Conservation (phyloP, 768 basidiomycete genomes). For the Candolleomyces aberdarensis region DNA sequence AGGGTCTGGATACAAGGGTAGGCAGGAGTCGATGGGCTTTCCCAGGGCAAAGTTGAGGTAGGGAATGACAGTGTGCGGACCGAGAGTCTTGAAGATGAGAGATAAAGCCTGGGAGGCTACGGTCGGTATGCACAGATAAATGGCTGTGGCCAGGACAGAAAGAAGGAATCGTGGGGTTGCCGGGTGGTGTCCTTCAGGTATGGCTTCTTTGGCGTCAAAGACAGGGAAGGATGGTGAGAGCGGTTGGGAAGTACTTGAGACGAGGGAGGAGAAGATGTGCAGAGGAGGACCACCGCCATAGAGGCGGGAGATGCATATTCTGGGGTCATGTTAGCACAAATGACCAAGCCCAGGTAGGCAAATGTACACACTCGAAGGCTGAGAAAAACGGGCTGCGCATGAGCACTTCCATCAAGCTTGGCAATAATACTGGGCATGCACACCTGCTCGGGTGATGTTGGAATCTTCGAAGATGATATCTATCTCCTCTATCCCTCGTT, state of each 20-base stretch:
- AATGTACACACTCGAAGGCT: slow-evolving; percentile 83
- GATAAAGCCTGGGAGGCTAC: slow-evolving; percentile 74
- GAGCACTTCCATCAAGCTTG: neutral
- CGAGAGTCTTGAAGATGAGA: slow-evolving; percentile 67
- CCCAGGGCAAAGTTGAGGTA: slow-evolving; percentile 87
- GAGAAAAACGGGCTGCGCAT: neutral
- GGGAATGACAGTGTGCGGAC: slow-evolving; percentile 69
- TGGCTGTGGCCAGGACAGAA: slow-evolving; percentile 81
- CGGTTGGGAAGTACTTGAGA: slow-evolving; percentile 65
- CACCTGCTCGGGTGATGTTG: slow-evolving; percentile 87
- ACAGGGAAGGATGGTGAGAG: slow-evolving; percentile 66
- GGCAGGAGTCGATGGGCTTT: slow-evolving; percentile 47
- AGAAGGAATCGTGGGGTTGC: slow-evolving; percentile 80
- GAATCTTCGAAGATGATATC: slow-evolving; percentile 75
- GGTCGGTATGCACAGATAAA: slow-evolving; percentile 81
- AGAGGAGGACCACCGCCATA: slow-evolving; percentile 85
- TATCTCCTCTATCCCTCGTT: slow-evolving; percentile 48
- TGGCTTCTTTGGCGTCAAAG: slow-evolving; percentile 19
- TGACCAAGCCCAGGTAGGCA: neutral
- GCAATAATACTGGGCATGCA: slow-evolving; percentile 18
- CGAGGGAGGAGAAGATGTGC: slow-evolving; percentile 58
- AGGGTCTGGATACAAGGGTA: slow-evolving; percentile 36
- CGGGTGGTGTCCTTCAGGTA: slow-evolving; percentile 60
- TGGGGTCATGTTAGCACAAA: slow-evolving; percentile 23
- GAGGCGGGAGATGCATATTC: slow-evolving; percentile 81